These are phyloP conservation scores for Nemania bipapillata DNA, from an alignment of 2,329 filamentous ascomycete species.

Conservation along the genomic window DNA sequence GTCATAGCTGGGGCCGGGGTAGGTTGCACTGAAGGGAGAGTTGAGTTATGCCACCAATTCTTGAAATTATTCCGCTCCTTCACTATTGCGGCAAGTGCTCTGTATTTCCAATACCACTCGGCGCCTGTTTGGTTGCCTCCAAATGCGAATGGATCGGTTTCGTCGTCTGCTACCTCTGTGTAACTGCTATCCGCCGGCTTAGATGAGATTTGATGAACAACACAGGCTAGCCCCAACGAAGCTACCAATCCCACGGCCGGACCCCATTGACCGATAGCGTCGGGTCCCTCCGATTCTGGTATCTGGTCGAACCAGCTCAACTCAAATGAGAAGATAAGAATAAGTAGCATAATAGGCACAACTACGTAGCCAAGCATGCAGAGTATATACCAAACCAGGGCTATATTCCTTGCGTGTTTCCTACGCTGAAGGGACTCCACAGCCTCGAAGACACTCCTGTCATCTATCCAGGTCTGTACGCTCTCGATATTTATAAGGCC, in stretches of 20 bases:
- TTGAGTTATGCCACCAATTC: too few relatives aligned
- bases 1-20: not conserved
- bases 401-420: not conserved
- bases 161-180: not conserved
- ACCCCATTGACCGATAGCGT: constrained; percentile 4
- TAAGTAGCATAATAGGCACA: not conserved
- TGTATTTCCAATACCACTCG: not conserved
- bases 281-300: not conserved
- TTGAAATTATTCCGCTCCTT: too few relatives aligned
- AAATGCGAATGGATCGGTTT: not conserved
- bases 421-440: not conserved
- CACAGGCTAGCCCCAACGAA: too few relatives aligned
- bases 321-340: not conserved
- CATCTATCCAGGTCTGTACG: not conserved
- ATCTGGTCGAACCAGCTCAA: not conserved
- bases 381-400: constrained; percentile 3
- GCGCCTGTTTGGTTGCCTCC: not conserved
- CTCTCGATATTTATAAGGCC: not conserved
- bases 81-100: too few relatives aligned
- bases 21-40: not conserved
- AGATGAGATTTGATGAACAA: not conserved
- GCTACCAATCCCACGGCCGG: not conserved
- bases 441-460: not conserved
- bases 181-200: not conserved
- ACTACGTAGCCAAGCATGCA: not conserved